Conservation (phyloP, 805 yeast species). For the Wickerhamomyces bovis region DNA sequence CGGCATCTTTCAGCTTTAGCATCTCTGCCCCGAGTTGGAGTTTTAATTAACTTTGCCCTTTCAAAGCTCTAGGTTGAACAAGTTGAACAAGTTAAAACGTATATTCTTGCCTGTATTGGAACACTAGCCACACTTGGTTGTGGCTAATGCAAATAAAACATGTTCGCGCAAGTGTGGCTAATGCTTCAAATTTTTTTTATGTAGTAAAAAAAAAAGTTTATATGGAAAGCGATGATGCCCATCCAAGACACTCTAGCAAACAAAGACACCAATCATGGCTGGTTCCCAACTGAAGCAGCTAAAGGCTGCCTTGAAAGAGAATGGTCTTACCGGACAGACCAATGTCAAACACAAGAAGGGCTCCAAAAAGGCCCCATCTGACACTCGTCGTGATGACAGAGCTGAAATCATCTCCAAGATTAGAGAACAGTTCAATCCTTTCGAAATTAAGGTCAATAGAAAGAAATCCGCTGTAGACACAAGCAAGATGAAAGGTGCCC, state of each 20-base stretch:
- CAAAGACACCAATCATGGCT: conserved; percentile 43
- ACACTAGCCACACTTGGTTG: conserved; percentile 6
- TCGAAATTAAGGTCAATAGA: conserved; percentile 69
- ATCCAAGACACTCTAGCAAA: no score
- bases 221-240: background rate
- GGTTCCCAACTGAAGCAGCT: conserved; percentile 85
- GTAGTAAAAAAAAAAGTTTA: background rate
- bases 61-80: no score
- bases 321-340: conserved; percentile 84
- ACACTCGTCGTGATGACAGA: conserved; percentile 65
- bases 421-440: conserved; percentile 83
- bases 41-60: no score
- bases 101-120: background rate
- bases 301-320: conserved; percentile 67
- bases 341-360: conserved; percentile 50
- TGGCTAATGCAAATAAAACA: background rate
- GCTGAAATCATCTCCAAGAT: conserved; percentile 51
- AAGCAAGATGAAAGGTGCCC: conserved; percentile 39
- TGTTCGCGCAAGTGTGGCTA: conserved; percentile 4
- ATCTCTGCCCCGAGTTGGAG: no score
- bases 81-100: no score
- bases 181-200: conserved; percentile 1
- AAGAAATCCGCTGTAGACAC: conserved; percentile 52
- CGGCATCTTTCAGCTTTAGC: no score
- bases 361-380: conserved; percentile 48